Evolutionary conservation across 1,284 basidiomycete species (phyloP), one percentile per base, ranked within the genome.

Genomic region (Dichomitus squalens): DNA sequence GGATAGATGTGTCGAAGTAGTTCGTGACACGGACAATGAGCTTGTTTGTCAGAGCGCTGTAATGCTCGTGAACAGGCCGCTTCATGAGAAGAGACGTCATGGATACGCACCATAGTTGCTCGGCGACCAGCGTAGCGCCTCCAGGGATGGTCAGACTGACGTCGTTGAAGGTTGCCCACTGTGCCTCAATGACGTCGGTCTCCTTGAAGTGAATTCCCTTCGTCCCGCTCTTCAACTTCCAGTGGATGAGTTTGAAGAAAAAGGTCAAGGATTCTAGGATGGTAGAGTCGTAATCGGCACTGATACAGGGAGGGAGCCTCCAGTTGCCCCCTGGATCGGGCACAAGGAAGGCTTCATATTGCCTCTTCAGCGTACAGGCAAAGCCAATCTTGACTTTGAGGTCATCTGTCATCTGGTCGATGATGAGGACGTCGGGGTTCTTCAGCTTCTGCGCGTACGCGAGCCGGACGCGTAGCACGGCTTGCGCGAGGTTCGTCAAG

Each of bases 191-290:
- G 23, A 98, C 88, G 70, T 99, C 97, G 0, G 96, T 98, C 77
- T 99, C 96, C 68, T 97, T 96, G 78, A 98, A 97, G 73, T 96
- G 93, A 52, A 96, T 92, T 23, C 91, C 90, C 70, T 93, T 95
- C 56, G 86, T 83, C n/a, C 92, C 92, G 61, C 92, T 93, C 75
- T 96, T 96, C 52, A 99, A 82, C 73, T 98, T 97, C 89, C 91
- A 95, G 66, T 97, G 93, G 29, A 99, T 87, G 33, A 99, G 79
- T 68, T 87, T 90, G 83, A 99, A 99, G 77, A 99, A 97, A 72
- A 90, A 90, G 8, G 87, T 83, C 64, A 99, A 79, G 8, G 94
- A 93, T 63, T 96, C 91, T 56, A 97, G 78, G 53, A 99, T 88
- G 2, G 93, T 93, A 21, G 82, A 76, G 71, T 99, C 96, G 73